Percentiles rank a stretch among this genome's conserved stretches.
Conservation (phyloP, 1,284 basidiomycete genomes). For the Anthracocystis panici-leucophaei region DNA sequence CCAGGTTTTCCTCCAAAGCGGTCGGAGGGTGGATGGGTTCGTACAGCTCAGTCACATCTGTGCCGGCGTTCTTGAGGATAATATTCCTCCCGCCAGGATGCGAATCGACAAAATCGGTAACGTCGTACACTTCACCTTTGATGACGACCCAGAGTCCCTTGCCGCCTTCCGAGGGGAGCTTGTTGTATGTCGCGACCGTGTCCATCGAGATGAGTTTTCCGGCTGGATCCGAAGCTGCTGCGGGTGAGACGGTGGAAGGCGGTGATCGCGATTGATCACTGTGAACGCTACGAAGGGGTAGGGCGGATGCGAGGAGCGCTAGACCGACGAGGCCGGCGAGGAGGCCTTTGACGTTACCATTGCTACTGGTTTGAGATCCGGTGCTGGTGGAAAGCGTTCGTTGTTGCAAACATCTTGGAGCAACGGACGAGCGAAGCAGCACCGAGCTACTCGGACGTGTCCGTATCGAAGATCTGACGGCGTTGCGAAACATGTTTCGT, state of each 20-base stretch:
- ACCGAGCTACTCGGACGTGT: constrained; percentile 20
- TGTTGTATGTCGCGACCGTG: constrained; percentile 58
- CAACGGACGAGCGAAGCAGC: constrained; percentile 15
- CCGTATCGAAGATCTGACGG: constrained; percentile 24
- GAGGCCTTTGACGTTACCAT: constrained; percentile 19
- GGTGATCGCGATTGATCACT: constrained; percentile 30
- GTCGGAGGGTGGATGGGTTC: constrained; percentile 67
- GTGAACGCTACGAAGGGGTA: constrained; percentile 23
- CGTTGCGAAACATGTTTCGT: constrained; percentile 28
- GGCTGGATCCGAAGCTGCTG: constrained; percentile 32
- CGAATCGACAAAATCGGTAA: constrained; percentile 82
- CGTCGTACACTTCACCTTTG: constrained; percentile 68
- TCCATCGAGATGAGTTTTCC: constrained; percentile 55
- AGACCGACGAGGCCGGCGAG: constrained; percentile 39
- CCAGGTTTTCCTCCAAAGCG: constrained; percentile 62
- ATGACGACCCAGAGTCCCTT: constrained; percentile 64
- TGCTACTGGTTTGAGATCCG: neutral
- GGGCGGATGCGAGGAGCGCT: constrained; percentile 28
- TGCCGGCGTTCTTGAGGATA: constrained; percentile 82
- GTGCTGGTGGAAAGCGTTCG: constrained; percentile 7
- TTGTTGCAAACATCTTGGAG: constrained; percentile 11
- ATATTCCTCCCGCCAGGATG: constrained; percentile 85
- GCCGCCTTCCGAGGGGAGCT: constrained; percentile 47
- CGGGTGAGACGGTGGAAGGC: constrained; percentile 24
- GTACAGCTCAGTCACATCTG: constrained; percentile 74